Evolutionary conservation across 768 basidiomycete genomes (phyloP), one percentile per base, ranked within the genome.

Genomic region (Rubroboletus satanas): DNA sequence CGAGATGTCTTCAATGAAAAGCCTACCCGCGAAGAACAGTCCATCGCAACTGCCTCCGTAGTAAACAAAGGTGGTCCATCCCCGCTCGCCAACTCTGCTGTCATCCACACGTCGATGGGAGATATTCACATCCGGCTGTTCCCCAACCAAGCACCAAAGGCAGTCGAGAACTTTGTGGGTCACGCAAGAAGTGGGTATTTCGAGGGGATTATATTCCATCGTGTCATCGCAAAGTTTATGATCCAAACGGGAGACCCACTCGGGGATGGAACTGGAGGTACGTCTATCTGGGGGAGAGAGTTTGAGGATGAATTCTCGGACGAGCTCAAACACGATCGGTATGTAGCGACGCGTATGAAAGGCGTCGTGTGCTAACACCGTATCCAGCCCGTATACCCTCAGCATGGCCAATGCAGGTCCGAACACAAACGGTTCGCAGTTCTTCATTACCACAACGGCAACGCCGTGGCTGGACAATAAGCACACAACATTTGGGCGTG

Each of bases 191-290:
- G 86, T 61, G 85, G 91, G 2, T 98, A 88, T 74, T 98, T 88
- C 65, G 96, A 99, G 68, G 86, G 88, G 12, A 78, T 97, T 54
- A 83, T 98, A 65, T 98, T 98, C 78, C 97, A 99, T 70, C 89
- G 97, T 54, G 91, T 98, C 59, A 99, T 99, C 68, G 83, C 92
- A 57, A 98, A 99, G 74, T 99, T 99, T 67, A 96, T 96, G 94
- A 89, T 97, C 52, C 94, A 97, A 77, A 96, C 93, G 5, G 93
- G 93, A 32, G 93, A 96, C 65, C 94, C 94, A 3, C 74, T 94
- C n/a, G 93, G 91, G 21, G 92, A 97, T 72, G 94, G 93, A 6
- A 95, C 93, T 1, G 93, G 93, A 15, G 94, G 94, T 14, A 84
- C 79, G 47, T 92, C 89, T 12, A 91, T 96, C 55, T 97, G 94